These are phyloP conservation scores for Solanum dulcamara DNA, from an alignment of 257 asterid genomes.

Conservation along the genomic window DNA sequence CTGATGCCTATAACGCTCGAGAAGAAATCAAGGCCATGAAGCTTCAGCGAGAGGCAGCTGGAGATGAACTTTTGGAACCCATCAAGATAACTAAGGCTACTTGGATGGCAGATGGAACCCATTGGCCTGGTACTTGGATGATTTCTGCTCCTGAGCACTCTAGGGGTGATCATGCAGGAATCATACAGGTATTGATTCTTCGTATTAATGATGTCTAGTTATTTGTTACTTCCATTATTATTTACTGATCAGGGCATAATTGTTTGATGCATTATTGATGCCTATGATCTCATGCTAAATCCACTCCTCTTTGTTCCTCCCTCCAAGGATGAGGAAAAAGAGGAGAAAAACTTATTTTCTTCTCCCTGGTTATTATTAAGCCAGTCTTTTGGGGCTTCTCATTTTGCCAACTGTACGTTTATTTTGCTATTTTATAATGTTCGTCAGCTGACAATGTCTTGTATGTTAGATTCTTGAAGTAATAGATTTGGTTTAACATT, in stretches of 20 bases:
- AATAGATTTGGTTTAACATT: neutral
- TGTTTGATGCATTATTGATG: neutral
- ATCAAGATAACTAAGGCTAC: slow-evolving; percentile 70
- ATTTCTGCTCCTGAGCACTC: slow-evolving; percentile 62
- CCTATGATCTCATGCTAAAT: neutral
- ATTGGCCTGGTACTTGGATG: slow-evolving; percentile 90
- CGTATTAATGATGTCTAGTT: neutral
- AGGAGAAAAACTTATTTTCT: neutral
- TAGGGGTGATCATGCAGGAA: slow-evolving; percentile 84
- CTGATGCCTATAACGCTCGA: slow-evolving; percentile 80
- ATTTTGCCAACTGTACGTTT: neutral
- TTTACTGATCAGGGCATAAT: neutral
- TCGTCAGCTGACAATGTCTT: slow-evolving; percentile 2
- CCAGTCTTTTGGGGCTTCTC: neutral
- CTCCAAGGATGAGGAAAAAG: neutral
- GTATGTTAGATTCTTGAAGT: neutral
- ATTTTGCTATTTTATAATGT: neutral
- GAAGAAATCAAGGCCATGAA: slow-evolving; percentile 81
- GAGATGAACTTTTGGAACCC: slow-evolving; percentile 55
- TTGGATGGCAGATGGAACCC: slow-evolving; percentile 95
- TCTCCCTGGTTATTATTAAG: neutral
- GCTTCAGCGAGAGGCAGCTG: slow-evolving; percentile 50
- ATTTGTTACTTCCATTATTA: neutral
- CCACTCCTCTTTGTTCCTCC: neutral
- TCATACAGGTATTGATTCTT: slow-evolving; percentile 51